Base-by-base conservation (phyloP, 371 early-diverging fungal species). In the Mortierella sp. region DNA sequence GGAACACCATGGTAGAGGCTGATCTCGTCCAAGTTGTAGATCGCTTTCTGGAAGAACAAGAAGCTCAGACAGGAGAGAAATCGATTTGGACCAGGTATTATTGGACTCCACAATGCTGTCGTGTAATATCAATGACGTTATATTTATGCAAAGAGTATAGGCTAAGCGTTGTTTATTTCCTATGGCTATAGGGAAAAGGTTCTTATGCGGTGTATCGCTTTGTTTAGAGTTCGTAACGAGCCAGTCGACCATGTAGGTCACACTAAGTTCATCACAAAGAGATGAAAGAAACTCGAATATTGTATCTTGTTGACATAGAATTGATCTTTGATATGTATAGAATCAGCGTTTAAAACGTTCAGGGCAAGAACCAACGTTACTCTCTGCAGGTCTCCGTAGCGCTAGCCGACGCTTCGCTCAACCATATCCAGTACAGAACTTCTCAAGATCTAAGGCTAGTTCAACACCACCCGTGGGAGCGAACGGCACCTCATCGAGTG, bases 1-100 rank as follows among this genome's bases (percentile, higher is more conserved):
- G 73, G 1, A 66, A 56, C 17, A 28, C 31, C 13, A 54, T 73
- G 66, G 34, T 55, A 2, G 80, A 79, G 26, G 23, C 31, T 0
- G 71, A 66, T 22, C 64, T 79, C 12, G 40, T 15, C 4, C 56
- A 40, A n/a, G 32, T 79, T 12, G 80, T 61, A 2, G 68, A 70
- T 26, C 67, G 71, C 3, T 79, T 74, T 35, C 45, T 79, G 29
- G 34, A 29, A 3, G 64, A 72, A 15, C 67, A 68, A n/a, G 64
- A 54, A 15, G 23, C 35, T 2, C 17, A 28, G 2, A 49, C 61
- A 37, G 72, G 68, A 22, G 68, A 62, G 12, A 56, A 26, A 2
- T 45, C 68, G 0, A n/a, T 31, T 12, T 76, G 77, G 77, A 32
- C 71, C 54, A 76, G 68, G 77, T 76, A 76, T 23, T n/a, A 9